Evolutionary conservation across 192 early-diverging fungal species (phyloP).

Genomic region (Backusella macrospora): DNA sequence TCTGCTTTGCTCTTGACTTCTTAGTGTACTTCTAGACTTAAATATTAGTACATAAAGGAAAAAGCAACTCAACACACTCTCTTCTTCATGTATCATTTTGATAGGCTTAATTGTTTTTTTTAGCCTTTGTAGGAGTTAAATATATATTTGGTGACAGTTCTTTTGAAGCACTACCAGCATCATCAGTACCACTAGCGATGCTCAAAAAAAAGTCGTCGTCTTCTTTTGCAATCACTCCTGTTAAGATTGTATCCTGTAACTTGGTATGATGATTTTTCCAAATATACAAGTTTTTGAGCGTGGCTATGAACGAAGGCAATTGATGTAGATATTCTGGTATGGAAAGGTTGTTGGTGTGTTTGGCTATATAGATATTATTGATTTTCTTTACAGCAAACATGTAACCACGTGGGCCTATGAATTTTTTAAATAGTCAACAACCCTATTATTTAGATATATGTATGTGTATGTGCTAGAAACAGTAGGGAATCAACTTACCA

Average conservation of each 20-base stretch:
- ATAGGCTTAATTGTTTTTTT: conserved; percentile 25
- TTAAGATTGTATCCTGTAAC: conserved; percentile 24
- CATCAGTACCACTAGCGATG: conserved; percentile 19
- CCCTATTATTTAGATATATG: conserved; percentile 18
- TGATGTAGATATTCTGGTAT: conserved; percentile 23
- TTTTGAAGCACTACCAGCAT: conserved; percentile 21
- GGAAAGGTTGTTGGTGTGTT: conserved; percentile 22
- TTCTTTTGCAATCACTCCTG: conserved; percentile 21
- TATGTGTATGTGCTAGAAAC: conserved; percentile 20
- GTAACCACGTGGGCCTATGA: conserved; percentile 24
- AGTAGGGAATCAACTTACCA: conserved; percentile 20
- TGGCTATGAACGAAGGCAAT: conserved; percentile 23
- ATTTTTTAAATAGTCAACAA: conserved; percentile 23
- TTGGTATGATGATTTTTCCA: conserved; percentile 24
- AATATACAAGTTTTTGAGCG: conserved; percentile 23
- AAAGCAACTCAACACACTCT: conserved; percentile 25
- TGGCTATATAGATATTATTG: conserved; percentile 21
- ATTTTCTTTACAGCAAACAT: conserved; percentile 21
- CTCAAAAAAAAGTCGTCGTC: conserved; percentile 20
- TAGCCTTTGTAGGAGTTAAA: conserved; percentile 25
- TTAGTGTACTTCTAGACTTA: conserved; percentile 11
- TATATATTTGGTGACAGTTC: conserved; percentile 25
- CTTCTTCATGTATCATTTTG: conserved; percentile 23
- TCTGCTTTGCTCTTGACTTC: conserved; percentile 1
- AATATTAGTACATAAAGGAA: conserved; percentile 20